Evolutionary conservation across 2,329 filamentous ascomycete species (phyloP).

Genomic region (Capronia americana): DNA sequence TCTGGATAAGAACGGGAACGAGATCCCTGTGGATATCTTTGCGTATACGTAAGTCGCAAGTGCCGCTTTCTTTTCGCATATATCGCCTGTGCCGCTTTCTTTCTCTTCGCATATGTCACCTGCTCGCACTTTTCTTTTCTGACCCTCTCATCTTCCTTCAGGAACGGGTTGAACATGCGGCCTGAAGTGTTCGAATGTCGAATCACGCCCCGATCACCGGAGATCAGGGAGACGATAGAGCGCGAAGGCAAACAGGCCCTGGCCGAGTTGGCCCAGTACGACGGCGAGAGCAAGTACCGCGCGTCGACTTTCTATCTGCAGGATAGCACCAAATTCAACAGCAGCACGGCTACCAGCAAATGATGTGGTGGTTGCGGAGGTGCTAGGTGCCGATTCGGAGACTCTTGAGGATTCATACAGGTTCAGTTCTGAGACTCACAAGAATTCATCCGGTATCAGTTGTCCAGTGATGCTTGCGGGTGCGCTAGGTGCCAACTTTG

Average conservation of each 20-base stretch:
- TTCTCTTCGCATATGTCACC: no score
- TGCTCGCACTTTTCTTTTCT: no score
- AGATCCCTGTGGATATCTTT: slow-evolving; percentile 63
- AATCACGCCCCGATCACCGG: slow-evolving; percentile 58
- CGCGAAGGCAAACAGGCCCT: slow-evolving; percentile 61
- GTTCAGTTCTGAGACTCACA: not conserved
- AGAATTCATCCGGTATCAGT: no score
- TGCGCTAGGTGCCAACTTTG: no score
- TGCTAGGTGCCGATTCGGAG: not conserved
- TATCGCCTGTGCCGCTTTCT: no score
- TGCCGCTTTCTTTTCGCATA: no score
- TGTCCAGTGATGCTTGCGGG: no score
- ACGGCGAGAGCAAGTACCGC: slow-evolving; percentile 64
- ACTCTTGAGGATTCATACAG: not conserved
- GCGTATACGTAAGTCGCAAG: slow-evolving; percentile 55
- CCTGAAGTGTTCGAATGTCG: slow-evolving; percentile 62
- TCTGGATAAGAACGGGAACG: slow-evolving; percentile 47
- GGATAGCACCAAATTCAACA: slow-evolving; percentile 25
- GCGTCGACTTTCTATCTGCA: slow-evolving; percentile 61
- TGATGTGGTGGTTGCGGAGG: no score
- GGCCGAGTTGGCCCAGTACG: slow-evolving; percentile 58
- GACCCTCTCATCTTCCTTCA: slow-evolving; percentile 3
- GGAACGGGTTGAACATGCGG: slow-evolving; percentile 65
- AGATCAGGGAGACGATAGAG: slow-evolving; percentile 59
- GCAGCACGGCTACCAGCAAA: not conserved